Conservation (phyloP, 208 protist genomes). For the Leishmania amazonensis region DNA sequence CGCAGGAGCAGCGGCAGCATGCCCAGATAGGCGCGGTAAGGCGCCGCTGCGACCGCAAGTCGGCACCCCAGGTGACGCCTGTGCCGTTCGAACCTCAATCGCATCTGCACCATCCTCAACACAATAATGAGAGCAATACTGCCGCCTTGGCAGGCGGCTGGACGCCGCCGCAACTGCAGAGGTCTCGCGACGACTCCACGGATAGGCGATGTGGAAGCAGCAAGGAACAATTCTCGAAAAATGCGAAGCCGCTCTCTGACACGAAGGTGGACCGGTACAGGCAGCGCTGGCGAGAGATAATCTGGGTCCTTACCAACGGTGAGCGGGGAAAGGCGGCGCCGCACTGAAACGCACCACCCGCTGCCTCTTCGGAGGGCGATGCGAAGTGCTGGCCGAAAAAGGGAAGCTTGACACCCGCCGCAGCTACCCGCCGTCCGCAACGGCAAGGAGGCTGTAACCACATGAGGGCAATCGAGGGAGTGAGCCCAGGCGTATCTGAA, state of each 20-base stretch:
- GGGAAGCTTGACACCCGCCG: neutral
- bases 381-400: neutral
- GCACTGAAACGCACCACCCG: neutral
- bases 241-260: conserved; percentile 11
- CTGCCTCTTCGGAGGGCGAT: neutral
- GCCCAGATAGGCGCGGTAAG: conserved; percentile 12
- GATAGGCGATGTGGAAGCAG: neutral
- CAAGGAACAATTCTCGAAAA: neutral
- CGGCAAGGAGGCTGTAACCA: neutral
- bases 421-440: neutral
- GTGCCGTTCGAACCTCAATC: neutral
- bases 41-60: conserved; percentile 14
- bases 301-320: conserved; percentile 11
- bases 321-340: conserved; percentile 3
- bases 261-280: conserved; percentile 8
- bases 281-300: conserved; percentile 9
- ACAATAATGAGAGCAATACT: too few relatives aligned
- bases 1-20: conserved; percentile 40
- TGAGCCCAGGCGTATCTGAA: too few relatives aligned
- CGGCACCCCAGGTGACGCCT: conserved; percentile 6
- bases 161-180: neutral
- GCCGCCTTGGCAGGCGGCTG: neutral
- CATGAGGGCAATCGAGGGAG: neutral
- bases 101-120: neutral
- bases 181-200: neutral